Conservation (phyloP, 257 asterid species). For the Avicennia marina region DNA sequence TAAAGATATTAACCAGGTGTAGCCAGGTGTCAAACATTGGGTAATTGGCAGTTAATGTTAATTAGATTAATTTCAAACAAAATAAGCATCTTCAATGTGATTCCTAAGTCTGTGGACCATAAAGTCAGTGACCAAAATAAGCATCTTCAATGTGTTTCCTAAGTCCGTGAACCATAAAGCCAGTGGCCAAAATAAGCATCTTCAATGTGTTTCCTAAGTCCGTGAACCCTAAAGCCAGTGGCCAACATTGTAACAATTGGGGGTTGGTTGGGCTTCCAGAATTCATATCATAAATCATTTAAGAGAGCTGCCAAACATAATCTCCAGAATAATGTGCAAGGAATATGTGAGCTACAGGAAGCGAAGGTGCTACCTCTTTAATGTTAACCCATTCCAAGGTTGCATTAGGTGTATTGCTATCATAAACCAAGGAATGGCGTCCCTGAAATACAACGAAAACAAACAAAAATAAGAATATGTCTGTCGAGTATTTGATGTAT, state of each 20-base stretch:
- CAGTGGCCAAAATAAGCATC: neutral
- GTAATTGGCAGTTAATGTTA: slow-evolving; percentile 7
- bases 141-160: no score
- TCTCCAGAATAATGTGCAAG: slow-evolving; percentile 3
- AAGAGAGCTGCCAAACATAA: neutral
- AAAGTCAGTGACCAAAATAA: no score
- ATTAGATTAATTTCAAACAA: neutral
- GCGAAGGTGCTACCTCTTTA: slow-evolving; percentile 56
- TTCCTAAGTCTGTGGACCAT: no score
- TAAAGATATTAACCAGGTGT: neutral
- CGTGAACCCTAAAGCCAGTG: no score
- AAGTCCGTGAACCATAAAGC: slow-evolving; percentile 2
- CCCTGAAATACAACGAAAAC: slow-evolving; percentile 48
- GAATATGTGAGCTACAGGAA: neutral
- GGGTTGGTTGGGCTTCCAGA: neutral
- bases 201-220: no score
- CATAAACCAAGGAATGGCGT: slow-evolving; percentile 86
- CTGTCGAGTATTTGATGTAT: neutral
- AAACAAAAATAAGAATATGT: slow-evolving; percentile 6
- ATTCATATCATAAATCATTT: slow-evolving; percentile 1
- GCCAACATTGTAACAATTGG: no score
- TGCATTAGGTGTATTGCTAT: slow-evolving; percentile 60
- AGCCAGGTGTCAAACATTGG: slow-evolving; percentile 1
- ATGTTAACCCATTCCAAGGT: slow-evolving; percentile 85
- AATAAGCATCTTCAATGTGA: neutral